Evolutionary conservation across 2,329 filamentous ascomycete genomes (phyloP), one percentile per base, ranked within the genome.

Genomic region (Penicillium frequentans): DNA sequence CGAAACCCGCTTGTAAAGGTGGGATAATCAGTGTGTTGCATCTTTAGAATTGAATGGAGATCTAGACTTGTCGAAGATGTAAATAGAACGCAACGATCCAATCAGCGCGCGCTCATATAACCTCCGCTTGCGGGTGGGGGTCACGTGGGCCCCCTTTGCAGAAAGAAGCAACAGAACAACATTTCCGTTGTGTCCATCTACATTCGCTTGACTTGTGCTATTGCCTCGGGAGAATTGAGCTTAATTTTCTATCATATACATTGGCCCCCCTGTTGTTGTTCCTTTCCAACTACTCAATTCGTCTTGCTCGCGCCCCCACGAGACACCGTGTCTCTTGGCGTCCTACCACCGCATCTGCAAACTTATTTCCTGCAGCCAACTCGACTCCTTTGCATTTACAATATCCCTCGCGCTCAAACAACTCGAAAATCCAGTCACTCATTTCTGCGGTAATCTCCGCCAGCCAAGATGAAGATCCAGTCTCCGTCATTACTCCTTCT

Each of bases 401-500:
- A 49, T 19, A 6, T 31, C 14, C 1, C 37, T 33, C 29, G 3
- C 19, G 10, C 19, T 39, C n/a, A 19, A 39, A 19, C 16, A 19
- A 39, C 19, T 19, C n/a, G 35, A 19, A 39, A 2, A 19, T 10
- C 29, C 42, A 16, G 11, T 53, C 42, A 26, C 42, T 52, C 50
- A 13, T 46, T 53, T 46, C 10, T 21, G 50, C 52, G 52, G 45
- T 29, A 11, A 46, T 14, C 21, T n/a, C 44, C 44, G 23, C 44
- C 11, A 23, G 31, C 47, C 52, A 68, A 47, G 27, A 76, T 76
- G 74, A 76, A 72, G 64, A 57, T 76, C 52, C 63, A 59, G 26
- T 69, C 70, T 26, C 66, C 68, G n/a, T 60, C 68, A 31, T 55
- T 75, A 47, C 55, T 74, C 37, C 67, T 76, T 29, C 65, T 75